Evolutionary conservation across 257 asterid species (phyloP).

Genomic region (Coffea eugenioides): DNA sequence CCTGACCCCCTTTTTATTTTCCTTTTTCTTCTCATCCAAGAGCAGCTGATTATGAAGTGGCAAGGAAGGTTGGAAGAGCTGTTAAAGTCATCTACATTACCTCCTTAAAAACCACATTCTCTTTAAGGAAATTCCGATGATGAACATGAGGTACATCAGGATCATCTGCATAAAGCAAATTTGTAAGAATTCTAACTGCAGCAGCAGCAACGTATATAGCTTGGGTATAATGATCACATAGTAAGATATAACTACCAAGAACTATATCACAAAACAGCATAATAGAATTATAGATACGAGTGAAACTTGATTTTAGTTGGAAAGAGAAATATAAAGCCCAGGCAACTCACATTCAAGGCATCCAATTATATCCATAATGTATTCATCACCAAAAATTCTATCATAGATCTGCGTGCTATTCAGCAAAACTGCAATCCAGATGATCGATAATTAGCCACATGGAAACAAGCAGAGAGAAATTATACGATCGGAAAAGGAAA

Average conservation of each 20-base stretch:
- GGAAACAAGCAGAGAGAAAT: not conserved
- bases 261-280: not conserved
- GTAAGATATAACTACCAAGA: not conserved
- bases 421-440: constrained; percentile 66
- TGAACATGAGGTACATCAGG: constrained; percentile 64
- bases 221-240: not conserved
- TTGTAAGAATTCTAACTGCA: constrained; percentile 15
- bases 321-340: not conserved
- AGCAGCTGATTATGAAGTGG: constrained; percentile 1
- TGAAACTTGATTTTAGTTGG: not conserved
- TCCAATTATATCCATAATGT: constrained; percentile 88
- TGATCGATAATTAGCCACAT: constrained; percentile 6
- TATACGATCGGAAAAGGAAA: not conserved
- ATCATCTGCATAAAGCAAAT: constrained; percentile 62
- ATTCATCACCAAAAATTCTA: constrained; percentile 87
- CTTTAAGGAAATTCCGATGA: constrained; percentile 85
- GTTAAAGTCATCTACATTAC: constrained; percentile 30
- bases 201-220: constrained; percentile 14
- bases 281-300: not conserved
- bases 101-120: constrained; percentile 91
- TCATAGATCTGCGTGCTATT: constrained; percentile 87
- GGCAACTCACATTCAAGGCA: constrained; percentile 82
- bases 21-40: constrained; percentile 3
- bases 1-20: not conserved
- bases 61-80: not conserved